A percentile compares a stretch with the other conserved stretches of the same genome.
Evolutionary conservation across 1,139 yeast species (phyloP).

Genomic region (Yamadazyma trypodendri): DNA sequence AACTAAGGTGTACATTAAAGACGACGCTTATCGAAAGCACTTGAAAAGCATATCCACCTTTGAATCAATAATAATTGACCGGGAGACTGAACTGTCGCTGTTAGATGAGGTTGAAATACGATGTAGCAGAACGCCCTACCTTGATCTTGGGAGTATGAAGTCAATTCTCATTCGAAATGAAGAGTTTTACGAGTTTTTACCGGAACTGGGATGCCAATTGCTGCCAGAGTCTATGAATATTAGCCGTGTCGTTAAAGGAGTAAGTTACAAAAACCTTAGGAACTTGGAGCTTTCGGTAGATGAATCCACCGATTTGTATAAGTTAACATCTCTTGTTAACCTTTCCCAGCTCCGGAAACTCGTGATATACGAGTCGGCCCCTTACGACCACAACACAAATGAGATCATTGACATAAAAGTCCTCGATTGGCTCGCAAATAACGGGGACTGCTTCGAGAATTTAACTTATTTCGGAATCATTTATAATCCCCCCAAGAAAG

Average conservation of each 20-base stretch:
- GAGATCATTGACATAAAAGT: slow-evolving; percentile 14
- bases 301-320: slow-evolving; percentile 2
- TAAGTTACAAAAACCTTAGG: slow-evolving; percentile 6
- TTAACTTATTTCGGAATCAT: slow-evolving; percentile 11
- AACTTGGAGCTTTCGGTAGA: slow-evolving; percentile 9
- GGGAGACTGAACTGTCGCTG: slow-evolving; percentile 3
- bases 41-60: slow-evolving; percentile 7
- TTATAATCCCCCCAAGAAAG: slow-evolving; percentile 19
- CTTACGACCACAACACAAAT: slow-evolving; percentile 10
- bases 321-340: slow-evolving; percentile 4
- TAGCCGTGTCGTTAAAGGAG: slow-evolving; percentile 1
- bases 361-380: slow-evolving; percentile 7
- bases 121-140: slow-evolving; percentile 1
- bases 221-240: slow-evolving; percentile 10
- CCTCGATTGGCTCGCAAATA: slow-evolving; percentile 9
- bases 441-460: slow-evolving; percentile 3
- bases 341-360: slow-evolving; percentile 10
- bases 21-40: slow-evolving; percentile 7
- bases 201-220: neutral
- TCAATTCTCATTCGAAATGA: slow-evolving; percentile 4
- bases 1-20: slow-evolving; percentile 10
- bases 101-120: slow-evolving; percentile 13
- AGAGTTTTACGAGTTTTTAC: slow-evolving; percentile 7
- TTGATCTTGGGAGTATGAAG: slow-evolving; percentile 1
- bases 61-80: slow-evolving; percentile 11